Conservation (phyloP, 345 rosid species). For the Eutrema yunnanense region DNA sequence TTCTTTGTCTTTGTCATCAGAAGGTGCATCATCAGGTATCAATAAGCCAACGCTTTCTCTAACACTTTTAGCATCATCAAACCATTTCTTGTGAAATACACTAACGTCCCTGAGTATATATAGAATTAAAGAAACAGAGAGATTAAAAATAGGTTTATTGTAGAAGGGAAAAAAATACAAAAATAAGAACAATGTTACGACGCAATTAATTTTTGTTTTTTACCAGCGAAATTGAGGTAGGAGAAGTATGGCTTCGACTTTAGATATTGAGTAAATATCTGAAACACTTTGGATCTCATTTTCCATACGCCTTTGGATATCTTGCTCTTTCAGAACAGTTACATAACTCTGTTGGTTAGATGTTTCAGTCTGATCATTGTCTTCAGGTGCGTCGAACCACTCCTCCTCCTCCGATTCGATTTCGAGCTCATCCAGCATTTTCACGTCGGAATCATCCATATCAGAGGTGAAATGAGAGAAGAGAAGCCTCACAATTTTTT, state of each 20-base stretch:
- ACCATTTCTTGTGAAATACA: background rate
- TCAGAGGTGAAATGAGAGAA: background rate
- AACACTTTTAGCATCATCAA: background rate
- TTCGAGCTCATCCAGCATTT: background rate
- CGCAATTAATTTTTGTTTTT: background rate
- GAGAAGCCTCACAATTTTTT: background rate
- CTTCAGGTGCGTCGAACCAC: background rate
- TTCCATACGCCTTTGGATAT: background rate
- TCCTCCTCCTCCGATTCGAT: background rate
- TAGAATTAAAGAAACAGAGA: background rate
- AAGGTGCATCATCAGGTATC: background rate
- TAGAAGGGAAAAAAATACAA: background rate
- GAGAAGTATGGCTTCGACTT: conserved; percentile 17
- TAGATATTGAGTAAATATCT: background rate
- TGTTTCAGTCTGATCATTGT: conserved; percentile 5
- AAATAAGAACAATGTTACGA: background rate
- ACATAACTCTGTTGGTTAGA: background rate
- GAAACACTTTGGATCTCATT: background rate
- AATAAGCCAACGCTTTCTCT: conserved; percentile 9
- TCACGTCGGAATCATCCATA: background rate
- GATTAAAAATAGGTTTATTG: background rate
- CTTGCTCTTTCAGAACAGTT: background rate
- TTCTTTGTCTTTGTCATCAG: conserved; percentile 2
- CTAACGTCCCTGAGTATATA: conserved; percentile 2
- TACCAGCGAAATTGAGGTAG: conserved; percentile 8